These are phyloP conservation scores for Megacollybia marginata DNA, from an alignment of 768 basidiomycete genomes.

Conservation along the genomic window DNA sequence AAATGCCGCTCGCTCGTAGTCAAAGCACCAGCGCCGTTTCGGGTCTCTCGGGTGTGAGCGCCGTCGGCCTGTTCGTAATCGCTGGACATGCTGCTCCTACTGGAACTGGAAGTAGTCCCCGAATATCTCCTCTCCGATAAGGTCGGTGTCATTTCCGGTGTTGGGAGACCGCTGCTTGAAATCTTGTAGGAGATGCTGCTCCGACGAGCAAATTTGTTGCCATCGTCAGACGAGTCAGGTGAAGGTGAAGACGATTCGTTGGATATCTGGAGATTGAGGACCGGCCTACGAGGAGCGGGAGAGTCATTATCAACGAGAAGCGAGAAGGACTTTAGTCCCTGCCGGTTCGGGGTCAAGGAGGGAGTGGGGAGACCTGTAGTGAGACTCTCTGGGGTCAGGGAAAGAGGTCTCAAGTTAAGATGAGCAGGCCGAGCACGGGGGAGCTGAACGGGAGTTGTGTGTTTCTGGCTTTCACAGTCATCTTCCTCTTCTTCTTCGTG, in stretches of 20 bases:
- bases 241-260: conserved; percentile 12
- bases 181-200: conserved; percentile 75
- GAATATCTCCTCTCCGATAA: conserved; percentile 37
- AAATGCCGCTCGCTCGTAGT: conserved; percentile 77
- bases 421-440: conserved; percentile 57
- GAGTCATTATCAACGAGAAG: conserved; percentile 26
- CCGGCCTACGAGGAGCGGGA: conserved; percentile 23
- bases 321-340: conserved; percentile 47
- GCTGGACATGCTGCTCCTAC: conserved; percentile 11
- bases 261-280: conserved; percentile 27
- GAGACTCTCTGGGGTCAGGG: conserved; percentile 53
- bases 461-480: conserved; percentile 39
- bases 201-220: conserved; percentile 33
- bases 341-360: conserved; percentile 42
- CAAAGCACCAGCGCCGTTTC: conserved; percentile 43
- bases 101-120: conserved; percentile 2
- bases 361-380: conserved; percentile 43
- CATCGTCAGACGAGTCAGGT: conserved; percentile 19
- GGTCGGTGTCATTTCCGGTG: conserved; percentile 70
- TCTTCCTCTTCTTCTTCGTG: conserved; percentile 88
- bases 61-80: conserved; percentile 8
- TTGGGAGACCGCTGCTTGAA: conserved; percentile 50
- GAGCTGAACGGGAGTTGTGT: conserved; percentile 19
- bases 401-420: conserved; percentile 62
- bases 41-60: conserved; percentile 5